Conservation (phyloP, 768 basidiomycete genomes). For the Rickenella mellea region DNA sequence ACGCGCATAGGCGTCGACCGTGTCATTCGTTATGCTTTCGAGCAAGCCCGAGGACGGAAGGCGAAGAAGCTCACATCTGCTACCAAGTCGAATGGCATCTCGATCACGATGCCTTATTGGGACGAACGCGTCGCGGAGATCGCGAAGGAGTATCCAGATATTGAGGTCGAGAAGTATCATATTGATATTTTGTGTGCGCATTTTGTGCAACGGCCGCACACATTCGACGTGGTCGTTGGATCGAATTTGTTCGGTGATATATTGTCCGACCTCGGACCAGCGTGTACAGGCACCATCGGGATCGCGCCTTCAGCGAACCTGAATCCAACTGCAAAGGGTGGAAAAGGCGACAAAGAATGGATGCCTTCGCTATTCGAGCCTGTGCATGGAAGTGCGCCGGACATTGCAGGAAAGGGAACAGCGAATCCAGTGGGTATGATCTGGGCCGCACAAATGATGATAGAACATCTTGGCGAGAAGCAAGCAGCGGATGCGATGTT, state of each 20-base stretch:
- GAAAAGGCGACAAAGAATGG: conserved; percentile 1
- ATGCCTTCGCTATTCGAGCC: conserved; percentile 45
- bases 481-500: conserved; percentile 23
- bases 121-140: conserved; percentile 37
- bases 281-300: conserved; percentile 45
- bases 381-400: conserved; percentile 48
- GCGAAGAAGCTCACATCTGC: conserved; percentile 42
- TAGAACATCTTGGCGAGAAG: conserved; percentile 32
- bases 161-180: conserved; percentile 36
- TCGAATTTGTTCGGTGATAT: conserved; percentile 50
- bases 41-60: conserved; percentile 38
- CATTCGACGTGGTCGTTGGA: conserved; percentile 45
- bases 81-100: conserved; percentile 43
- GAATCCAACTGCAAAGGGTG: conserved; percentile 26
- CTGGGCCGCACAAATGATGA: conserved; percentile 46
- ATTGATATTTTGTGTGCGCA: conserved; percentile 41
- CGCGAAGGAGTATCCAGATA: conserved; percentile 40
- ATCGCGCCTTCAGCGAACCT: conserved; percentile 47
- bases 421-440: conserved; percentile 50
- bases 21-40: conserved; percentile 44
- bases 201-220: conserved; percentile 39
- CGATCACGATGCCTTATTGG: conserved; percentile 41
- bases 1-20: conserved; percentile 39
- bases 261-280: conserved; percentile 46
- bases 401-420: conserved; percentile 44